Evolutionary conservation across 495 filamentous ascomycete genomes (phyloP).

Genomic region (Trypethelium eluteriae): DNA sequence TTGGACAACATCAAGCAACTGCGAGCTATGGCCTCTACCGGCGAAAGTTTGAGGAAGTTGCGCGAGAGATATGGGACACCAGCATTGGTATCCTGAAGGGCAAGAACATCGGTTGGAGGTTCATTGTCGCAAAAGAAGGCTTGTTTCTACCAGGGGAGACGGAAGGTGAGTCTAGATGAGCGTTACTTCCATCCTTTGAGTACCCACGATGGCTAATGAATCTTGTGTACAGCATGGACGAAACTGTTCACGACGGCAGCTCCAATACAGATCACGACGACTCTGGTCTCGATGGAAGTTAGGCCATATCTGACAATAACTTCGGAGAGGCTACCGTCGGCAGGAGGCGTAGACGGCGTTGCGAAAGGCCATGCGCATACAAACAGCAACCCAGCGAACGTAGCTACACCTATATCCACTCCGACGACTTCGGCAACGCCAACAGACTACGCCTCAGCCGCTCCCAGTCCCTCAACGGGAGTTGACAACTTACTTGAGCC

Average conservation of each 20-base stretch:
- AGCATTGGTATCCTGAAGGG: slow-evolving; percentile 2
- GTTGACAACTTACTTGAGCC: slow-evolving; percentile 20
- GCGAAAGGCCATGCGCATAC: neutral
- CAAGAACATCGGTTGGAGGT: slow-evolving; percentile 17
- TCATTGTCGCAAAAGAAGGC: slow-evolving; percentile 13
- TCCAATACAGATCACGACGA: neutral
- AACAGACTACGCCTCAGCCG: slow-evolving; percentile 46
- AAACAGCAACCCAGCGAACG: slow-evolving; percentile 5
- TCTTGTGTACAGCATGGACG: neutral
- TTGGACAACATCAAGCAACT: slow-evolving; percentile 64
- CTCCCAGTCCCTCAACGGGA: slow-evolving; percentile 33
- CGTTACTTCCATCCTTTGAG: neutral
- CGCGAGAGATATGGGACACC: slow-evolving; percentile 69
- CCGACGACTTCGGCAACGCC: slow-evolving; percentile 41
- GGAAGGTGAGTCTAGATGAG: slow-evolving; percentile 37
- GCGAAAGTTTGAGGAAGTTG: slow-evolving; percentile 51
- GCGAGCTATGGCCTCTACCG: slow-evolving; percentile 64
- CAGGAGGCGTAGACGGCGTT: neutral
- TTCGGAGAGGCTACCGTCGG: slow-evolving; percentile 16
- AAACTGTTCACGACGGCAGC: neutral
- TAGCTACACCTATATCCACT: slow-evolving; percentile 32
- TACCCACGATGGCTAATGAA: neutral
- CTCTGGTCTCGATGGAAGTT: slow-evolving; percentile 13
- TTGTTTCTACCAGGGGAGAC: slow-evolving; percentile 42
- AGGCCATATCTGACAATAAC: slow-evolving; percentile 15